Conservation (phyloP, 169 alveolate genomes). For the Cryptosporidium ubiquitum region DNA sequence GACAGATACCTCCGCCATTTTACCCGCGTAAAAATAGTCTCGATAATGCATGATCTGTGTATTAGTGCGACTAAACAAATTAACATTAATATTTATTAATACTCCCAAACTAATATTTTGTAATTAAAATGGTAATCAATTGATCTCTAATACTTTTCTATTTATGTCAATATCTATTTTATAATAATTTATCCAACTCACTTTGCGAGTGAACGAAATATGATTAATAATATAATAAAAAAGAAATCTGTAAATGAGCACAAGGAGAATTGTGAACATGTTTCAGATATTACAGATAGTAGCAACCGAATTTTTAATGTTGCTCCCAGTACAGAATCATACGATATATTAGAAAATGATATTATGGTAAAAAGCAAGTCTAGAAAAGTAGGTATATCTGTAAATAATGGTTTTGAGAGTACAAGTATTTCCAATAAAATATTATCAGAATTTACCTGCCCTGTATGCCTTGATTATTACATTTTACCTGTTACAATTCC, state of each 20-base stretch:
- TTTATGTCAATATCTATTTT: neutral
- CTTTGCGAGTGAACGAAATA: neutral
- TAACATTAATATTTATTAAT: neutral
- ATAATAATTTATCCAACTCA: neutral
- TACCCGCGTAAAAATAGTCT: constrained; percentile 65
- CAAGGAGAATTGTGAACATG: neutral
- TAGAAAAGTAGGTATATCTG: constrained; percentile 3
- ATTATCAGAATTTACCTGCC: constrained; percentile 85
- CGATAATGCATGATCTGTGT: constrained; percentile 73
- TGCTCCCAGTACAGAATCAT: neutral
- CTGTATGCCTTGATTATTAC: constrained; percentile 88
- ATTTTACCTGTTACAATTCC: constrained; percentile 88
- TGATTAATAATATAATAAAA: neutral
- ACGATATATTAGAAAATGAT: neutral
- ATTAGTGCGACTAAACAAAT: neutral
- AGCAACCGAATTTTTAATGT: neutral
- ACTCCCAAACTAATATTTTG: neutral
- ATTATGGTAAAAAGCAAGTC: constrained; percentile 21
- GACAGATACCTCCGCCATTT: constrained; percentile 73
- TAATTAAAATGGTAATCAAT: neutral
- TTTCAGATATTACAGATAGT: neutral
- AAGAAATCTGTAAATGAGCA: neutral
- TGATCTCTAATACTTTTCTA: neutral
- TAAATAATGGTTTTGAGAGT: neutral
- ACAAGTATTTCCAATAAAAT: constrained; percentile 11